phyloP scores from a whole-genome alignment of 345 rosid species.

The Aethionema arabicum region DNA sequence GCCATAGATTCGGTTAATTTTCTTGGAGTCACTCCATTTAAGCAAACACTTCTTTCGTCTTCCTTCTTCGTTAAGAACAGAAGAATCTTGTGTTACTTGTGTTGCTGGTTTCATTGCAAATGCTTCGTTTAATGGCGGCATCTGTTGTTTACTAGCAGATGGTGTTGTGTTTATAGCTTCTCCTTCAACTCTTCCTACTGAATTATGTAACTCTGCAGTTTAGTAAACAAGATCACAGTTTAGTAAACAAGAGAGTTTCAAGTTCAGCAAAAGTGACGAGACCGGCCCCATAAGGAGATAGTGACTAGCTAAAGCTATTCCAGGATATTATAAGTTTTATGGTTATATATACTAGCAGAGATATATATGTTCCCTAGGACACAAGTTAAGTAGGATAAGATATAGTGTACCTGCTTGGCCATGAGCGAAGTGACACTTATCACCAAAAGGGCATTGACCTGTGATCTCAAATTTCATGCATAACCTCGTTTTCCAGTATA shows the following conservation, averaged over 20 bases:
- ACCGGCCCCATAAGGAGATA: too few relatives aligned
- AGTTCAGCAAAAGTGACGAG: background rate
- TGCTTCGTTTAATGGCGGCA: constrained; percentile 37
- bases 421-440: constrained; percentile 94
- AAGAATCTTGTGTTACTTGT: constrained; percentile 33
- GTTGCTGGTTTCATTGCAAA: constrained; percentile 39
- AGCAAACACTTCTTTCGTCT: constrained; percentile 56
- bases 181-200: constrained; percentile 54
- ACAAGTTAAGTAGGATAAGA: background rate
- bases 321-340: background rate
- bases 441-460: constrained; percentile 87
- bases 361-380: background rate
- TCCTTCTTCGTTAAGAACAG: constrained; percentile 49
- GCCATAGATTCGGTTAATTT: constrained; percentile 78
- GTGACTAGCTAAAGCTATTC: too few relatives aligned
- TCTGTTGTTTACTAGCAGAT: constrained; percentile 42
- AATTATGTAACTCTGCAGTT: constrained; percentile 59
- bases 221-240: constrained; percentile 15
- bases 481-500: constrained; percentile 87
- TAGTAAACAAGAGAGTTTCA: background rate
- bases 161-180: constrained; percentile 45
- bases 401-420: constrained; percentile 69
- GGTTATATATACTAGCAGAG: background rate
- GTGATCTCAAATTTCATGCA: constrained; percentile 75
- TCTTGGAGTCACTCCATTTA: constrained; percentile 82